Evolutionary conservation across 2,329 filamentous ascomycete species (phyloP), one percentile per base, ranked within the genome.

Genomic region (Aspergillus felis): DNA sequence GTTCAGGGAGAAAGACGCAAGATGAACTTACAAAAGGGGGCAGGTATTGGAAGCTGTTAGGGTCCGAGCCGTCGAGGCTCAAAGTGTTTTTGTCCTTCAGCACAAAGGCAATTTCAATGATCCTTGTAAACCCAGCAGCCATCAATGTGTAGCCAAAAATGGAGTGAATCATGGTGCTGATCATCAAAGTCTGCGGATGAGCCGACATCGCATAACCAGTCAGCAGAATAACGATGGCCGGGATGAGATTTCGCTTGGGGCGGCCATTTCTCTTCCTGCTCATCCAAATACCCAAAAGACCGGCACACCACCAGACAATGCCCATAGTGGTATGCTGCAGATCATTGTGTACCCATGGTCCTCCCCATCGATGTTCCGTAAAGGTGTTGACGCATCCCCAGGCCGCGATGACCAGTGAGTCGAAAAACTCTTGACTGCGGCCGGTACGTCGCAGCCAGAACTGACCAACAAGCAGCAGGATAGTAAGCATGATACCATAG

Each of bases 251-350:
- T 65, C 94, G 85, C 81, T 93, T 92, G 8, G 94, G 92, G 46
- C 86, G 82, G 53, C 94, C 93, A 61, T 93, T 87, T 56, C 91
- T 86, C 71, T 88, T 91, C 61, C 86, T 84, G 72, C 91, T 96
- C 42, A 99, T 81, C 94, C 93, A 99, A 53, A 99, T 83, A 46
- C 94, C 94, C 10, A 93, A 84, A 29, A 99, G 79, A 25, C 94
- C 94, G 7, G 94, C 93, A 67, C 87, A 90, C 93, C 93, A 99
- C 94, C 94, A 99, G 53, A 99, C 87, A 61, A 99, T 86, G n/a
- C 94, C 94, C 93, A 99, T 97, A n/a, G 90, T 91, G 0, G 94
- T 99, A 74, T 99, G 94, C 74, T 99, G 93, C 78, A 96, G 86
- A 74, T 99, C 94, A 70, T 97, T 97, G 75, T 85, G 86, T 53